These are phyloP conservation scores for Rhinocladiella mackenziei DNA, from an alignment of 2,329 filamentous ascomycete genomes.

Conservation along the genomic window DNA sequence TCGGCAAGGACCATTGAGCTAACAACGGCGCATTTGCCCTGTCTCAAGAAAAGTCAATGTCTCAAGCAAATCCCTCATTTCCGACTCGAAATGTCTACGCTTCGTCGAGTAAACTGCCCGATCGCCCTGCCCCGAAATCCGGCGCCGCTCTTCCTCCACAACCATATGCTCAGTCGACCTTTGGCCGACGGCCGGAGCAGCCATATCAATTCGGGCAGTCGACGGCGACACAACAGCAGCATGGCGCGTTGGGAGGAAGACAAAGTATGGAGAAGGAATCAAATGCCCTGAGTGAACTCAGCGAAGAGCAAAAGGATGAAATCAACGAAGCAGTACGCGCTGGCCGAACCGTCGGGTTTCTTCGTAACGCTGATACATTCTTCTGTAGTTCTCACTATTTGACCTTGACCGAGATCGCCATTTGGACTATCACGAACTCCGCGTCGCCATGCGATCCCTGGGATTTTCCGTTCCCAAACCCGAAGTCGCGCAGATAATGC, in stretches of 20 bases:
- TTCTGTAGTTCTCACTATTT: conserved; percentile 77
- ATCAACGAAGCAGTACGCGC: conserved; percentile 79
- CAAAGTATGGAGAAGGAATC: conserved; percentile 45
- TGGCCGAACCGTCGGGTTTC: neutral
- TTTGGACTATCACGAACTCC: conserved; percentile 97
- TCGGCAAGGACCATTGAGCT: conserved; percentile 6
- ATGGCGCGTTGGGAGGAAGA: conserved; percentile 35
- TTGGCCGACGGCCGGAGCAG: conserved; percentile 37
- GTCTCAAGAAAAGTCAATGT: conserved; percentile 16
- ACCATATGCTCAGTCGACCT: conserved; percentile 43
- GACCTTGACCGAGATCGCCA: conserved; percentile 91
- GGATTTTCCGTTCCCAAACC: conserved; percentile 87
- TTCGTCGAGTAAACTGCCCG: conserved; percentile 52
- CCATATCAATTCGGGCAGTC: conserved; percentile 36
- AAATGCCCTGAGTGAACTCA: conserved; percentile 56
- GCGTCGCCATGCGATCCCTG: conserved; percentile 90
- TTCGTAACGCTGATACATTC: conserved; percentile 2
- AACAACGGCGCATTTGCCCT: conserved; percentile 17
- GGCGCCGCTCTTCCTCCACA: conserved; percentile 28
- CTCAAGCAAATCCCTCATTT: conserved; percentile 48
- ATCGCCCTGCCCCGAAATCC: conserved; percentile 37
- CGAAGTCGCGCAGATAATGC: conserved; percentile 76
- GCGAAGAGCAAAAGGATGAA: conserved; percentile 86
- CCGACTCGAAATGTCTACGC: conserved; percentile 51
- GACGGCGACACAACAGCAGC: conserved; percentile 39